Conservation (phyloP, 164 flowering plant genomes). For the Cinnamomum chago region DNA sequence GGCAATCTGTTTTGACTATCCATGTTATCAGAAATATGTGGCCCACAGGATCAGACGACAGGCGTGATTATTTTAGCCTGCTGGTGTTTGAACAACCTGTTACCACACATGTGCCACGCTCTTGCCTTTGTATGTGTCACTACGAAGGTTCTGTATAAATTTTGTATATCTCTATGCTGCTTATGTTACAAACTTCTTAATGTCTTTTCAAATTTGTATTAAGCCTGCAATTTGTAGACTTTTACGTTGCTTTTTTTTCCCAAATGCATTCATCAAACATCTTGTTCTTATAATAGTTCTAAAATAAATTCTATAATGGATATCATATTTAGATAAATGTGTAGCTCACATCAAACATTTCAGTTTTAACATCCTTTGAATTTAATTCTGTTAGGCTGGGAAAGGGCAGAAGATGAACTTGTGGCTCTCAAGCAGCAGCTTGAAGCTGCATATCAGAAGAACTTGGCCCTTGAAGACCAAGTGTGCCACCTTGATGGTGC, state of each 20-base stretch:
- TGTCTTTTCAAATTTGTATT: too few species aligned
- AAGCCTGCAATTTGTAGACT: too few species aligned
- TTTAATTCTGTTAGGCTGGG: slow-evolving; percentile 60
- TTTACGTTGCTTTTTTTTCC: too few species aligned
- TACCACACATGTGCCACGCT: not conserved
- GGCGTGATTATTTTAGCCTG: not conserved
- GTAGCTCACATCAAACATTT: too few species aligned
- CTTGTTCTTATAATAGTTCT: too few species aligned
- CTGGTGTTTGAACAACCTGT: not conserved
- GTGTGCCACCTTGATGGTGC: slow-evolving; percentile 58
- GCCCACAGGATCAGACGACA: not conserved
- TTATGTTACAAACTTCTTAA: too few species aligned
- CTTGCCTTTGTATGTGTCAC: not conserved
- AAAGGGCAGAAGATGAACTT: slow-evolving; percentile 85
- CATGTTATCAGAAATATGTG: not conserved
- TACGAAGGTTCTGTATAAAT: not conserved
- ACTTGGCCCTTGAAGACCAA: slow-evolving; percentile 62
- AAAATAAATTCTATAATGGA: too few species aligned
- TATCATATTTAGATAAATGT: too few species aligned
- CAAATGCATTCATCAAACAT: too few species aligned
- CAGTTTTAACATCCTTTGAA: too few species aligned
- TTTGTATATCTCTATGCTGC: too few species aligned
- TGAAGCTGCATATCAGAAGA: slow-evolving; percentile 52
- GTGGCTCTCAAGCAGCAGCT: slow-evolving; percentile 56
- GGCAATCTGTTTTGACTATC: too few species aligned